Conservation (phyloP, 805 yeast genomes). For the Cyberlindnera nakhonratchasimensis region DNA sequence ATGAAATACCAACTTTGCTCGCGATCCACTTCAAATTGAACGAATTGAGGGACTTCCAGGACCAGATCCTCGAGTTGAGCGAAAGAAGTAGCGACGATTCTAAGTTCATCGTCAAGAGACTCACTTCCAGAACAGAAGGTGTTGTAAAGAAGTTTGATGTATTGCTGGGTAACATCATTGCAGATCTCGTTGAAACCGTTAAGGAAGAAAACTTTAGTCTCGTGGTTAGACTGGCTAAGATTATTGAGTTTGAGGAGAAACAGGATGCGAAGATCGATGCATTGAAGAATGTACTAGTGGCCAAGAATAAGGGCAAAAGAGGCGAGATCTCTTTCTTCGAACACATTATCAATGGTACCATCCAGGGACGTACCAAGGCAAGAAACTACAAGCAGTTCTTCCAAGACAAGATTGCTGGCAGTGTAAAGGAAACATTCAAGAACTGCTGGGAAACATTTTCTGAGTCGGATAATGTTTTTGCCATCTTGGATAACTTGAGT, state of each 20-base stretch:
- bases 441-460: slow-evolving; percentile 56
- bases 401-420: slow-evolving; percentile 51
- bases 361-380: slow-evolving; percentile 40
- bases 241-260: slow-evolving; percentile 74
- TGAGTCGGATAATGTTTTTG: slow-evolving; percentile 41
- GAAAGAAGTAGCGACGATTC: slow-evolving; percentile 57
- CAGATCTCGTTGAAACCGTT: slow-evolving; percentile 66
- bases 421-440: slow-evolving; percentile 64
- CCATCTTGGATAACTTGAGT: slow-evolving; percentile 64
- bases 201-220: slow-evolving; percentile 65
- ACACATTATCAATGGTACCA: slow-evolving; percentile 40
- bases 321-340: slow-evolving; percentile 22
- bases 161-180: slow-evolving; percentile 61
- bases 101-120: slow-evolving; percentile 57
- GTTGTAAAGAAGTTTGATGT: slow-evolving; percentile 59
- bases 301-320: slow-evolving; percentile 30
- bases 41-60: slow-evolving; percentile 72
- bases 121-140: slow-evolving; percentile 41
- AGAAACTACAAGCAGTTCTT: slow-evolving; percentile 65
- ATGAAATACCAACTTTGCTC: slow-evolving; percentile 52
- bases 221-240: slow-evolving; percentile 67
- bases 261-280: slow-evolving; percentile 62
- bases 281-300: slow-evolving; percentile 29
- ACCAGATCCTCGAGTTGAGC: slow-evolving; percentile 62
- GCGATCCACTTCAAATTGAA: slow-evolving; percentile 68